Base-by-base conservation (phyloP, 352 stramenopile genomes). In the Plasmopara muralis region DNA sequence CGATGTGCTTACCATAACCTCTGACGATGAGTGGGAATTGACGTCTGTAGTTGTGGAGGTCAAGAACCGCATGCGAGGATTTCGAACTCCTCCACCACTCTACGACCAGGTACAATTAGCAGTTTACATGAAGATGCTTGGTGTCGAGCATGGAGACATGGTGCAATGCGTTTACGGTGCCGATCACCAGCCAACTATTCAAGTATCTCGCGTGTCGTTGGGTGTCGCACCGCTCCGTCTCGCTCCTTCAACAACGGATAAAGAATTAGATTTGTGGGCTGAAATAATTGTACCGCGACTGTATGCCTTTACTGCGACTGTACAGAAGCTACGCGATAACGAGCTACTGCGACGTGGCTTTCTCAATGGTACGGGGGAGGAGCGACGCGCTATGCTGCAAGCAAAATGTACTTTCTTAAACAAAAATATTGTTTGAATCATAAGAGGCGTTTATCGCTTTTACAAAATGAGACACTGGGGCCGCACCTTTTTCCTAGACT, bases 91-190 rank as follows among this genome's bases (percentile, higher is more conserved):
- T 5, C 76, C 70, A 3, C 81, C 76, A 6, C 66, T 91, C 12
- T 70, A 89, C 48, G 81, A 92, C 47, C 69, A 84, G 28, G 79
- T 92, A 15, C 81, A 92, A 43, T 72, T 89, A 56, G 78, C 77
- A 13, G 66, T 92, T 16, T 92, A 92, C 55, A 81, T 92, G 62
- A 92, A 92, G 56, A 85, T 92, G 78, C 50, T 89, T 5, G 62
- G 52, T 0, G 53, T 89, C 29, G 48, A 64, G 8, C 57, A 79
- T 29, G 81, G 78, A 14, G 74, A 92, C 48, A 56, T 92, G 43
- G 71, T 92, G 15, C 72, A 91, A 60, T 91, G 75, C 46, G 52
- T 88, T 44, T 62, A 88, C 46, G 41, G 56, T 7, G 63, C 77
- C 45, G 40, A 64, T 25, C 56, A 56, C 7, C 47, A 30, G 4